Conservation (phyloP, 1,284 basidiomycete genomes). For the Sutorius eximius region DNA sequence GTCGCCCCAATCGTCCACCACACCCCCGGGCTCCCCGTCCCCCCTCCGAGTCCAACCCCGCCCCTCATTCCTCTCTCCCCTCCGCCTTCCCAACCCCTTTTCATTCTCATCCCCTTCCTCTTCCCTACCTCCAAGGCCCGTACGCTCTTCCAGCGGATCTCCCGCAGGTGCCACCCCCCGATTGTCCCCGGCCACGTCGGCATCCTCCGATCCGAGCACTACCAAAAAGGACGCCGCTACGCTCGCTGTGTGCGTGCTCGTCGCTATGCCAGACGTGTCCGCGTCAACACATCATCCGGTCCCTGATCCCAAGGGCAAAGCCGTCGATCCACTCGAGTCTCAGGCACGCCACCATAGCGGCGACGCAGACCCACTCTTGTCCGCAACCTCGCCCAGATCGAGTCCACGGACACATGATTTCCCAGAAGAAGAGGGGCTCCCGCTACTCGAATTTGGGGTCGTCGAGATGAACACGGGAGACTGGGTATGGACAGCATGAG, state of each 20-base stretch:
- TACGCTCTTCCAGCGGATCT: not conserved
- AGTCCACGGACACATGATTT: not conserved
- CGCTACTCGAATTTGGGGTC: constrained; percentile 26
- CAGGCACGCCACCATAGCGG: constrained; percentile 2
- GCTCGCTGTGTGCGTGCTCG: constrained; percentile 51
- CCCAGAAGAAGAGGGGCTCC: constrained; percentile 1
- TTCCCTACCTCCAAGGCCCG: not conserved
- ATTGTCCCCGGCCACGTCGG: not conserved
- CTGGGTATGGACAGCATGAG: not conserved
- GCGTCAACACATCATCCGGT: not conserved
- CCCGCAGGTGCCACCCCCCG: not conserved
- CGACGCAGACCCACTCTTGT: constrained; percentile 1
- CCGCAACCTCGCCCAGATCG: not conserved
- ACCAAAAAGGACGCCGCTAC: constrained; percentile 5
- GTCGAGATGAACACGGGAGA: constrained; percentile 12
- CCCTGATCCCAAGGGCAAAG: constrained; percentile 21
- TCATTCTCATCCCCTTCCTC: not conserved
- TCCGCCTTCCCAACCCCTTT: constrained; percentile 7
- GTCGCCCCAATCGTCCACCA: not conserved
- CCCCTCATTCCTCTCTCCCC: constrained; percentile 9
- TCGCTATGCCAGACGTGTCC: constrained; percentile 55
- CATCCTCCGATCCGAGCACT: not conserved
- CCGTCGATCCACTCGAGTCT: constrained; percentile 10
- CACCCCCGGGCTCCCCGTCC: not conserved
- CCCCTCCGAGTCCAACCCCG: not conserved